Base-by-base conservation (phyloP, 2,329 filamentous ascomycete species). In the Hirsutella thompsonii region DNA sequence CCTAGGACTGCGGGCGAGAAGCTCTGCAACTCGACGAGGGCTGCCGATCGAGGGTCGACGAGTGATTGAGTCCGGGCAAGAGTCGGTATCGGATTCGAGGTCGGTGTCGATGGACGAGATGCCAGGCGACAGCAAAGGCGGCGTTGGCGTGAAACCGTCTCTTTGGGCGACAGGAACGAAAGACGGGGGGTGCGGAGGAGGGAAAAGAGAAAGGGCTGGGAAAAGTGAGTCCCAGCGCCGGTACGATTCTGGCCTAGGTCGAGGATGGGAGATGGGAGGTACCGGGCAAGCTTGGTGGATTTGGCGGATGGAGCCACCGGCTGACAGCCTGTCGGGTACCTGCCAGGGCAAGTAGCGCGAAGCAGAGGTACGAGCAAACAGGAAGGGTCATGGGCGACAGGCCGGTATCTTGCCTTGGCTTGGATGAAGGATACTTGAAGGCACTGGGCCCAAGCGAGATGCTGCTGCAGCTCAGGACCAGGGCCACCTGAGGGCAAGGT, bases 171-270 rank as follows among this genome's bases (percentile, higher is more conserved):
- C n/a, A 33, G 32, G n/a, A 8, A 14, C 11, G 30, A 35, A 35
- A 41, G 39, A 37, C 23, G 21, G 36, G 36, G 23, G 36, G 36
- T 20, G 33, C 18, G 37, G 37, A 38, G 37, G 37, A 30, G 37
- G 26, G 40, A 42, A 42, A 42, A 38, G 40, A 42, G 40, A 36
- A 19, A 42, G 40, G 35, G 36, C 28, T 38, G 40, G 36, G 36
- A 20, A 35, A 20, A 9, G 33, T 35, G 33, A 35, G 33, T 20
- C 11, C 33, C 33, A 35, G 33, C 19, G 9, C 16, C 33, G 33
- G 18, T 20, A 35, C 33, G 33, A 20, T 20, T 20, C 16, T 19
- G 33, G 33, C 33, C 18, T 35, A 20, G 16, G 9, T 19, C n/a
- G 8, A 5, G 6, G 13, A 19, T 19, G 18, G 33, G 33, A 35